Evolutionary conservation across 371 early-diverging fungal species (phyloP).

Genomic region (Neoconidiobolus thromboides): DNA sequence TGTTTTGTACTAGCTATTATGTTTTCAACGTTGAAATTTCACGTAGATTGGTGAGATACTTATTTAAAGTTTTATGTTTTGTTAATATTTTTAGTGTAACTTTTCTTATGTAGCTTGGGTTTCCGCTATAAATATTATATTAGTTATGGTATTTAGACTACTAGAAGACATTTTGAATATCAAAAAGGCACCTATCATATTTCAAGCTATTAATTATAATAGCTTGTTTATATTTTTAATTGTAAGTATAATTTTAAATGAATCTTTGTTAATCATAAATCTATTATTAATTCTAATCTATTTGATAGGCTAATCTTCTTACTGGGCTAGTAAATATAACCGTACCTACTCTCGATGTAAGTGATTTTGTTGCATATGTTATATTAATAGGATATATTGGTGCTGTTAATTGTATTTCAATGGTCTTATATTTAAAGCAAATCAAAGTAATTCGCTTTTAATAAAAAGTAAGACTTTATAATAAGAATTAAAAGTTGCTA

Average conservation of each 20-base stretch:
- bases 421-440: constrained; percentile 9
- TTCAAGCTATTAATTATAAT: constrained; percentile 56
- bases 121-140: constrained; percentile 36
- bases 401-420: constrained; percentile 4
- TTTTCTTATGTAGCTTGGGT: constrained; percentile 58
- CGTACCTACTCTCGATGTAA: constrained; percentile 40
- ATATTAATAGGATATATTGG: constrained; percentile 34
- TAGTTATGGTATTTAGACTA: constrained; percentile 27
- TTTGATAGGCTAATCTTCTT: constrained; percentile 49
- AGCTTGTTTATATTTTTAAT: constrained; percentile 66
- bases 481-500: no score
- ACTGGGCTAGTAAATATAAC: constrained; percentile 66
- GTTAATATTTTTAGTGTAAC: constrained; percentile 29
- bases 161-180: constrained; percentile 22
- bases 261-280: not conserved
- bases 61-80: not conserved
- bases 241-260: constrained; percentile 16
- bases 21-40: constrained; percentile 29
- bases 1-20: constrained; percentile 16
- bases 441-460: constrained; percentile 11
- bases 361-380: constrained; percentile 16
- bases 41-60: constrained; percentile 36
- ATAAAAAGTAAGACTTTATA: not conserved
- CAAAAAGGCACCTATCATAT: constrained; percentile 23
- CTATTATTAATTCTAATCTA: not conserved